Conservation (phyloP, 768 basidiomycete genomes). For the Agaricus sinodeliciosus region DNA sequence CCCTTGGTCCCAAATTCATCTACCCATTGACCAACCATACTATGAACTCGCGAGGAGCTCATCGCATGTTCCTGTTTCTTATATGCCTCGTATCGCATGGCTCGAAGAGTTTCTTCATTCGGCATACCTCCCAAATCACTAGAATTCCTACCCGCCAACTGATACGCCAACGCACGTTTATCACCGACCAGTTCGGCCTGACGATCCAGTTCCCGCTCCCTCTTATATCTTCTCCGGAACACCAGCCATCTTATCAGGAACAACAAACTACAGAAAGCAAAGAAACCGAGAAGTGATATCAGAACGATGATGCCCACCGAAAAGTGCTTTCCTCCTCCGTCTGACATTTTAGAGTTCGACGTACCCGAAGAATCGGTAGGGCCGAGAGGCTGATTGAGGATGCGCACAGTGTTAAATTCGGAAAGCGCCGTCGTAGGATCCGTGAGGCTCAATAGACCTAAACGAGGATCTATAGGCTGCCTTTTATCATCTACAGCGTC, state of each 20-base stretch:
- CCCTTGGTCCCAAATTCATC: slow-evolving; percentile 12
- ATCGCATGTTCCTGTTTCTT: slow-evolving; percentile 24
- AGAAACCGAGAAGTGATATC: slow-evolving; percentile 51
- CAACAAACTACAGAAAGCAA: slow-evolving; percentile 45
- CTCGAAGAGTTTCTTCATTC: slow-evolving; percentile 33
- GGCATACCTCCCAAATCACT: slow-evolving; percentile 20
- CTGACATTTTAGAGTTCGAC: not conserved
- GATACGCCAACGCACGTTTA: slow-evolving; percentile 26
- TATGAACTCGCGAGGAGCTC: slow-evolving; percentile 9
- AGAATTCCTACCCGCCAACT: slow-evolving; percentile 24
- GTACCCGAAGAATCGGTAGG: not conserved
- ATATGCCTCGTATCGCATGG: slow-evolving; percentile 32
- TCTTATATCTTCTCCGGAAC: slow-evolving; percentile 29
- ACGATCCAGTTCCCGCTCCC: slow-evolving; percentile 10
- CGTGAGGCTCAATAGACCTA: slow-evolving; percentile 62
- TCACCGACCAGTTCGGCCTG: slow-evolving; percentile 13
- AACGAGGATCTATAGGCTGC: slow-evolving; percentile 24
- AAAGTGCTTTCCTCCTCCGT: slow-evolving; percentile 27
- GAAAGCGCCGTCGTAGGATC: slow-evolving; percentile 52
- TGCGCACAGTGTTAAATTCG: slow-evolving; percentile 66
- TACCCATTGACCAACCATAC: not conserved
- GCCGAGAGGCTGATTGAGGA: slow-evolving; percentile 53
- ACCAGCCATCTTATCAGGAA: slow-evolving; percentile 52
- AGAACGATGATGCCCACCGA: slow-evolving; percentile 60
- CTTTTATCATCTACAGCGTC: slow-evolving; percentile 2